A percentile compares a stretch with the other conserved stretches of the same genome.
These are phyloP conservation scores for Kodamaea kakaduensis DNA, from an alignment of 805 yeast species.

Conservation along the genomic window DNA sequence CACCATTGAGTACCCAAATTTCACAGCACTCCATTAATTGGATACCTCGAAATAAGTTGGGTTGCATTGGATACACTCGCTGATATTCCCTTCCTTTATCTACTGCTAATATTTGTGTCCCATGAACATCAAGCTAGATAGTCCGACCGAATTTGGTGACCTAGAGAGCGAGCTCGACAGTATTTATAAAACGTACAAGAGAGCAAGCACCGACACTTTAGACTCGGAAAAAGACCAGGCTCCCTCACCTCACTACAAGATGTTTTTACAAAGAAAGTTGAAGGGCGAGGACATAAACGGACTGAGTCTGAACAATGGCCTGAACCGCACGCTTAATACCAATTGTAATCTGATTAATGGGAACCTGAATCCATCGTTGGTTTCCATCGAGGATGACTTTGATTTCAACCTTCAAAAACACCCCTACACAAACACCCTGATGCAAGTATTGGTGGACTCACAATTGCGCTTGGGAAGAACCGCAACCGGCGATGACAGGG, in stretches of 20 bases:
- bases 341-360: too few species aligned
- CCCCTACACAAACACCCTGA: slow-evolving; percentile 32
- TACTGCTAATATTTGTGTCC: too few species aligned
- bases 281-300: slow-evolving; percentile 12
- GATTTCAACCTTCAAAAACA: slow-evolving; percentile 21
- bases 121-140: slow-evolving; percentile 1
- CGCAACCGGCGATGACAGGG: slow-evolving; percentile 1
- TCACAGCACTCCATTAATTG: too few species aligned
- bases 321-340: neutral
- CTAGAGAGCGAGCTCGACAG: slow-evolving; percentile 22
- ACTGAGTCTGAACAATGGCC: slow-evolving; percentile 23
- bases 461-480: slow-evolving; percentile 10
- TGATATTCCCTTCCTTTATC: too few species aligned
- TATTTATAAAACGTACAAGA: slow-evolving; percentile 20
- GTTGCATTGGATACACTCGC: too few species aligned
- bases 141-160: slow-evolving; percentile 12
- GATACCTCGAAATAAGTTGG: too few species aligned
- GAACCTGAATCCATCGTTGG: neutral
- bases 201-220: slow-evolving; percentile 24
- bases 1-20: too few species aligned
- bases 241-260: slow-evolving; percentile 8
- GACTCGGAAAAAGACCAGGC: slow-evolving; percentile 22
- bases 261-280: slow-evolving; percentile 5
- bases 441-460: slow-evolving; percentile 31
- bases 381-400: slow-evolving; percentile 17